A percentile compares a stretch with the other conserved stretches of the same genome.
These are phyloP conservation scores for Cryptomeria japonica DNA, from an alignment of 75 land plant species.

Conservation along the genomic window DNA sequence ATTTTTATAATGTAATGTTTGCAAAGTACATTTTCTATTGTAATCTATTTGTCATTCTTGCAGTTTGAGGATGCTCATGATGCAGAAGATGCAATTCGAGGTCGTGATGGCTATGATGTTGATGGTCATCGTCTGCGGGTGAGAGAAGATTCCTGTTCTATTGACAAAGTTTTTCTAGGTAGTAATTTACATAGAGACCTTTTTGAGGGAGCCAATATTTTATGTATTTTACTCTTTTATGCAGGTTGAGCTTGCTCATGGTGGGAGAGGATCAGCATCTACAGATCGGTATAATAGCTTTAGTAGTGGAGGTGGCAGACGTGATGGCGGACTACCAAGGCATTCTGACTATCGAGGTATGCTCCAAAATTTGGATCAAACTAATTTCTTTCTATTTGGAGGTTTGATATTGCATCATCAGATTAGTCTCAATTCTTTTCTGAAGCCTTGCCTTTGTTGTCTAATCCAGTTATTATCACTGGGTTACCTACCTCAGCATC, in stretches of 20 bases:
- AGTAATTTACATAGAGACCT: background rate
- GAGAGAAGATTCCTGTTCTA: background rate
- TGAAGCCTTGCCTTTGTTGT: background rate
- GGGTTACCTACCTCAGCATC: conserved; percentile 94
- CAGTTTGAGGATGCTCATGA: conserved; percentile 75
- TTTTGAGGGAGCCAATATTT: background rate
- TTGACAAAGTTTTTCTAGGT: background rate
- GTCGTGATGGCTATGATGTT: conserved; percentile 71
- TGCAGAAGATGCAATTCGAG: conserved; percentile 76
- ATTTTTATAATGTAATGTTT: background rate
- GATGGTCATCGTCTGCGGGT: conserved; percentile 71
- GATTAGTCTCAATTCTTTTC: background rate
- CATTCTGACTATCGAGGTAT: conserved; percentile 87
- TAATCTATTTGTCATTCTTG: conserved; percentile 9
- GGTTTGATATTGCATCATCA: background rate
- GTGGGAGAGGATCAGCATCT: conserved; percentile 55
- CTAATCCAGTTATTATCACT: conserved; percentile 65
- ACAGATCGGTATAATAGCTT: conserved; percentile 52
- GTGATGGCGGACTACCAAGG: conserved; percentile 58
- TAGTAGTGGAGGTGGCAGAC: conserved; percentile 47
- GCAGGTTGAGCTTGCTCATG: conserved; percentile 82
- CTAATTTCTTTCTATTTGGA: background rate
- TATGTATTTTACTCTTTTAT: background rate
- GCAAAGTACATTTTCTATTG: background rate
- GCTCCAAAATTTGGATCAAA: background rate